A percentile compares a stretch with the other conserved stretches of the same genome.
Evolutionary conservation across 2,329 filamentous ascomycete species (phyloP).

Genomic region (Chaetomium strumarium): DNA sequence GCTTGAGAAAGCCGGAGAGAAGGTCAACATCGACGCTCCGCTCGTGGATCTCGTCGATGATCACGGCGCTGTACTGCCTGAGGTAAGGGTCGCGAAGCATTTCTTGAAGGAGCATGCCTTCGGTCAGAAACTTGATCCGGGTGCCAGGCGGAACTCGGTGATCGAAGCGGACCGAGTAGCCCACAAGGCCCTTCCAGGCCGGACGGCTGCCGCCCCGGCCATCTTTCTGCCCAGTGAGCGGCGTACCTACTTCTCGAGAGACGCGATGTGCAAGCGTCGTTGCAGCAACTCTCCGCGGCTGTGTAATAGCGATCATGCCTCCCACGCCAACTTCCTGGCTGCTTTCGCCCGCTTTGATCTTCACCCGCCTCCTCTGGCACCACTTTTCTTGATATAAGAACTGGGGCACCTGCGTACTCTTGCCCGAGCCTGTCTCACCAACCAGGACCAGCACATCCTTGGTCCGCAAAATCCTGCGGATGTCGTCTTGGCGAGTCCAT

Average conservation of each 20-base stretch:
- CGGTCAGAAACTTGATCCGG: conserved; percentile 87
- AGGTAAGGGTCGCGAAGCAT: conserved; percentile 79
- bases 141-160: conserved; percentile 76
- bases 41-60: conserved; percentile 97
- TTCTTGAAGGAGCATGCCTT: conserved; percentile 94
- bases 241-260: conserved; percentile 64
- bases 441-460: conserved; percentile 77
- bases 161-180: conserved; percentile 94
- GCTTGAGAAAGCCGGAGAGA: conserved; percentile 79
- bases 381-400: conserved; percentile 75
- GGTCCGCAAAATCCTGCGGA: conserved; percentile 56
- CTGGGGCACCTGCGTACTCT: conserved; percentile 93
- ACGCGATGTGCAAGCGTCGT: conserved; percentile 87
- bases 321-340: conserved; percentile 51
- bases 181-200: conserved; percentile 56
- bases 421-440: conserved; percentile 93
- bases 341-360: conserved; percentile 32
- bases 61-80: conserved; percentile 77
- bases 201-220: conserved; percentile 24
- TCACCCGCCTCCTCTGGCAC: conserved; percentile 60
- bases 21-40: conserved; percentile 91
- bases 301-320: conserved; percentile 85
- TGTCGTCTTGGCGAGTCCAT: conserved; percentile 66
- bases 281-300: conserved; percentile 88
- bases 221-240: conserved; percentile 30